Percentiles rank a stretch among this genome's conserved stretches.
phyloP scores from a whole-genome alignment of 2,329 filamentous ascomycete genomes.

The Pseudohalonectria lignicola region DNA sequence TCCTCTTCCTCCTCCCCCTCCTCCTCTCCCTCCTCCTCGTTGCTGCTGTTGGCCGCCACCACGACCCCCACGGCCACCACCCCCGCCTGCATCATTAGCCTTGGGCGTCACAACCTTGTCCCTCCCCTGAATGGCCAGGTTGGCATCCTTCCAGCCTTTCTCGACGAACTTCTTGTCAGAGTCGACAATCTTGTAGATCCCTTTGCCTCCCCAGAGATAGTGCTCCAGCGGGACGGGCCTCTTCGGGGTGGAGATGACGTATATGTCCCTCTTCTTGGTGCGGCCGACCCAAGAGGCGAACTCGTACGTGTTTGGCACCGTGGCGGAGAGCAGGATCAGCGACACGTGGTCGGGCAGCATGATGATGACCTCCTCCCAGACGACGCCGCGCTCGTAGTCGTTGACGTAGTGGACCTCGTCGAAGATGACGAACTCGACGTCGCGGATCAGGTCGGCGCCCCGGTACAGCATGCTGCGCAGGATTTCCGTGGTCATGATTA shows the following conservation, averaged over 20 bases:
- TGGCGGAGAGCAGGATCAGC: constrained; percentile 87
- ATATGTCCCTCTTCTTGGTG: constrained; percentile 98
- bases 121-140: constrained; percentile 67
- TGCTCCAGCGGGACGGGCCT: constrained; percentile 91
- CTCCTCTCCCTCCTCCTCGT: constrained; percentile 37
- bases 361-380: constrained; percentile 99
- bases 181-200: constrained; percentile 89
- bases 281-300: constrained; percentile 97
- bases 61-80: constrained; percentile 19
- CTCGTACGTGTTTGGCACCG: constrained; percentile 93
- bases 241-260: constrained; percentile 96
- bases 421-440: constrained; percentile 98
- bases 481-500: constrained; percentile 99
- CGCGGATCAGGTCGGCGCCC: constrained; percentile 87
- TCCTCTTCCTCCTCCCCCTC: constrained; percentile 33
- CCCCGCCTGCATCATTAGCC: constrained; percentile 11
- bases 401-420: constrained; percentile 99
- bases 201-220: constrained; percentile 90
- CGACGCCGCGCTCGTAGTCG: constrained; percentile 87
- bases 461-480: constrained; percentile 95
- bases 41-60: constrained; percentile 40
- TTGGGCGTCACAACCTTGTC: constrained; percentile 43
- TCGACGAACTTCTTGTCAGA: constrained; percentile 86
- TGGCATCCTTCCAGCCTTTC: constrained; percentile 89
- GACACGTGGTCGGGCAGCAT: constrained; percentile 98